phyloP scores from a whole-genome alignment of 768 basidiomycete species.

The Auriculariales sp. region DNA sequence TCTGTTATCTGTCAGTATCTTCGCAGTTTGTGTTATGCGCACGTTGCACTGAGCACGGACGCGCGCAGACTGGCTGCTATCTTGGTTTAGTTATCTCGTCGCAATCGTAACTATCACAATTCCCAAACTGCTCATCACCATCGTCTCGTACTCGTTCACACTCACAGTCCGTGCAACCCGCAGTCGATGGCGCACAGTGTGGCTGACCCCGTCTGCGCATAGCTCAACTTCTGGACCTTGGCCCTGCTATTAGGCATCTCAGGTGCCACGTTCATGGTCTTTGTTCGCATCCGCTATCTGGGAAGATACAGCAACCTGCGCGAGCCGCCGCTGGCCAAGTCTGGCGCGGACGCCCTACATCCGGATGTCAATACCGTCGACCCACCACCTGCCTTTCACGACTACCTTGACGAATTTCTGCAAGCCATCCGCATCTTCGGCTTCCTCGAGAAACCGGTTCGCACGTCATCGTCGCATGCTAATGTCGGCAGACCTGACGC shows the following conservation, averaged over 20 bases:
- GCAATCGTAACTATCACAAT: slow-evolving; percentile 73
- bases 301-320: slow-evolving; percentile 63
- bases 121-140: slow-evolving; percentile 61
- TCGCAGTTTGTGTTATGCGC: background rate
- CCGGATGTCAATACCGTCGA: slow-evolving; percentile 69
- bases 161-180: slow-evolving; percentile 43
- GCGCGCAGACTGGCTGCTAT: slow-evolving; percentile 59
- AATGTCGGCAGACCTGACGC: background rate
- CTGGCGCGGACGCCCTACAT: slow-evolving; percentile 76
- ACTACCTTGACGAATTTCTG: slow-evolving; percentile 93
- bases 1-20: slow-evolving; percentile 62
- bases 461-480: slow-evolving; percentile 12
- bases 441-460: slow-evolving; percentile 90
- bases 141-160: slow-evolving; percentile 80
- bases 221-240: slow-evolving; percentile 89
- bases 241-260: slow-evolving; percentile 59
- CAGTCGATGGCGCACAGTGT: background rate
- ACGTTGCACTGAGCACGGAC: slow-evolving; percentile 8
- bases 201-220: slow-evolving; percentile 6
- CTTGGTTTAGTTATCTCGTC: slow-evolving; percentile 60
- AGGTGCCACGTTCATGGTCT: slow-evolving; percentile 59
- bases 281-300: slow-evolving; percentile 63
- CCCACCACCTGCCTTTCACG: slow-evolving; percentile 73
- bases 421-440: slow-evolving; percentile 95
- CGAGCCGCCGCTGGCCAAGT: slow-evolving; percentile 69